Conservation (phyloP, 2,329 filamentous ascomycete species). For the Rachicladosporium sp. region DNA sequence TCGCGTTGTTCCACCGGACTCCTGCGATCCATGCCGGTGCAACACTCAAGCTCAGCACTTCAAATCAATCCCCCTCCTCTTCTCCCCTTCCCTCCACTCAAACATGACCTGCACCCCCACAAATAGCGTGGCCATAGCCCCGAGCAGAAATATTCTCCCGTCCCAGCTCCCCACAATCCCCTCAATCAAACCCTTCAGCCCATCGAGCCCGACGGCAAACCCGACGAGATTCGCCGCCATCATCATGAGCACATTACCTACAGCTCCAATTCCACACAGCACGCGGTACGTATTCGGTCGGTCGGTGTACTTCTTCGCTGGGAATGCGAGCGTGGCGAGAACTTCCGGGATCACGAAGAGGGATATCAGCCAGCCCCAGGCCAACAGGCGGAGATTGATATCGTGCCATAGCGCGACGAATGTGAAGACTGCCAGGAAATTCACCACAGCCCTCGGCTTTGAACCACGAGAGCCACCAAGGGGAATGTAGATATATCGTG, state of each 20-base stretch:
- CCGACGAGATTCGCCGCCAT: conserved; percentile 90
- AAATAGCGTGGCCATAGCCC: conserved; percentile 64
- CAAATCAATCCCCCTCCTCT: conserved; percentile 65
- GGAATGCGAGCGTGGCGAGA: conserved; percentile 59
- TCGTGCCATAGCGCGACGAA: conserved; percentile 98
- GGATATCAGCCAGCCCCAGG: conserved; percentile 96
- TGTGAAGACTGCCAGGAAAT: conserved; percentile 78
- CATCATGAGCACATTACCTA: conserved; percentile 85
- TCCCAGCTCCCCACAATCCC: conserved; percentile 66
- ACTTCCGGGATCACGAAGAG: conserved; percentile 89
- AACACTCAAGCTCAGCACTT: conserved; percentile 49
- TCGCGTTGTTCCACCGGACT: no score
- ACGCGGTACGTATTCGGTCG: conserved; percentile 63
- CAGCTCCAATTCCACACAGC: conserved; percentile 69
- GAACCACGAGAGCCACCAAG: conserved; percentile 55
- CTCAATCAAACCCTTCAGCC: conserved; percentile 60
- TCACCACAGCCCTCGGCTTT: conserved; percentile 51
- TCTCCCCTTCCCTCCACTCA: conserved; percentile 77
- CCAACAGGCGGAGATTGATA: conserved; percentile 75
- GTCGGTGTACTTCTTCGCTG: conserved; percentile 56
- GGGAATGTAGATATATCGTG: conserved; percentile 88
- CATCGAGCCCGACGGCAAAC: conserved; percentile 85
- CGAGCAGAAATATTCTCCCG: conserved; percentile 60
- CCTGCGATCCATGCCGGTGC: no score
- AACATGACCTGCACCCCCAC: conserved; percentile 91